Conservation (phyloP, 805 yeast genomes). For the Blastobotrys chiropterorum region DNA sequence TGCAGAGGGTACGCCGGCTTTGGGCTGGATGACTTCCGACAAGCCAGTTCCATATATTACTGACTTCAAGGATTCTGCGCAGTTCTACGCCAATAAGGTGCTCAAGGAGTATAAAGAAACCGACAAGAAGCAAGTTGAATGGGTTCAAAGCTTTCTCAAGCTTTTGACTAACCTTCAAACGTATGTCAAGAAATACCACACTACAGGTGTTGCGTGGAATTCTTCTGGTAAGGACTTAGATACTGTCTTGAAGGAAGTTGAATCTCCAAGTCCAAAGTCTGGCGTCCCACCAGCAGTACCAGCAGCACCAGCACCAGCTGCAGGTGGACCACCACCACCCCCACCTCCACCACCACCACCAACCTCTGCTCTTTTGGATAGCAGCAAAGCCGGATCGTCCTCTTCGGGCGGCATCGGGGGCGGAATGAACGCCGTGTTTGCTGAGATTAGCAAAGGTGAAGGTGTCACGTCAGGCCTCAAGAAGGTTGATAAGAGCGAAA, state of each 20-base stretch:
- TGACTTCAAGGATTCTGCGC: constrained; percentile 85
- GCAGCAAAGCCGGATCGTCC: constrained; percentile 20
- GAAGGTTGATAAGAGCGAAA: constrained; percentile 87
- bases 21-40: constrained; percentile 81
- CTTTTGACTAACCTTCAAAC: constrained; percentile 64
- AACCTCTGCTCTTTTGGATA: constrained; percentile 46
- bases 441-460: constrained; percentile 84
- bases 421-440: constrained; percentile 85
- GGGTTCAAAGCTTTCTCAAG: constrained; percentile 66
- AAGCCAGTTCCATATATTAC: constrained; percentile 66
- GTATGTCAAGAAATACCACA: constrained; percentile 70
- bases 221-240: constrained; percentile 51
- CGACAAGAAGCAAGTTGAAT: constrained; percentile 62
- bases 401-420: constrained; percentile 28
- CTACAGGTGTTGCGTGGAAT: constrained; percentile 83
- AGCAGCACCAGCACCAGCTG: constrained; percentile 27
- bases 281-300: constrained; percentile 22
- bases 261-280: constrained; percentile 5
- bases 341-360: constrained; percentile 92
- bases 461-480: constrained; percentile 76
- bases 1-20: constrained; percentile 81
- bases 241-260: constrained; percentile 37
- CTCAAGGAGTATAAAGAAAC: constrained; percentile 75
- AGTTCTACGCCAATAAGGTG: constrained; percentile 89
- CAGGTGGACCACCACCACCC: constrained; percentile 65